phyloP scores from a whole-genome alignment of 2,329 filamentous ascomycete genomes.

The Pseudogymnoascus sp. region DNA sequence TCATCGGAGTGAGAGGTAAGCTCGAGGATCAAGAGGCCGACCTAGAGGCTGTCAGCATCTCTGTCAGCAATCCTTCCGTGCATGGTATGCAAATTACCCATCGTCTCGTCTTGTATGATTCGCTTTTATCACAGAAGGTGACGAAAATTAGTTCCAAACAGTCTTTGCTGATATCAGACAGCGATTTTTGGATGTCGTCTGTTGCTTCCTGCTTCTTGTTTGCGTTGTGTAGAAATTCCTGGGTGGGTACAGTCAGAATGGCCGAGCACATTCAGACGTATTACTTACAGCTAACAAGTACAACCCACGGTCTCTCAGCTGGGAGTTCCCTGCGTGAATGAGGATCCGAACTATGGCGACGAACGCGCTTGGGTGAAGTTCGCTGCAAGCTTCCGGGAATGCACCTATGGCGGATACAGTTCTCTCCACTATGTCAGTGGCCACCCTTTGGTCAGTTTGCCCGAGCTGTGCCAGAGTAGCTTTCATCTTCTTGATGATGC shows the following conservation, averaged over 20 bases:
- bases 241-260: background rate
- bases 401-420: background rate
- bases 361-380: background rate
- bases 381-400: background rate
- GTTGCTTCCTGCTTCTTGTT: background rate
- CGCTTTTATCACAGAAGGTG: background rate
- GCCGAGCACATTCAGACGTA: background rate
- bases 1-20: background rate
- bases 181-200: background rate
- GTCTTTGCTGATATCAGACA: background rate
- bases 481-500: background rate
- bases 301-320: background rate
- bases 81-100: background rate
- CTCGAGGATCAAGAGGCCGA: background rate
- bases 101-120: background rate
- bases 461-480: background rate
- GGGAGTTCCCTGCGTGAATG: background rate
- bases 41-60: background rate
- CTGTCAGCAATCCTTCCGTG: background rate
- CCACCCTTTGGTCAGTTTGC: background rate
- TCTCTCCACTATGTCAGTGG: background rate
- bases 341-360: conserved; percentile 1
- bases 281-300: background rate
- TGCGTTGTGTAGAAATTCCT: background rate
- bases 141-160: background rate